Conservation (phyloP, 2,329 filamentous ascomycete species). For the Cryphonectria nitschkei region DNA sequence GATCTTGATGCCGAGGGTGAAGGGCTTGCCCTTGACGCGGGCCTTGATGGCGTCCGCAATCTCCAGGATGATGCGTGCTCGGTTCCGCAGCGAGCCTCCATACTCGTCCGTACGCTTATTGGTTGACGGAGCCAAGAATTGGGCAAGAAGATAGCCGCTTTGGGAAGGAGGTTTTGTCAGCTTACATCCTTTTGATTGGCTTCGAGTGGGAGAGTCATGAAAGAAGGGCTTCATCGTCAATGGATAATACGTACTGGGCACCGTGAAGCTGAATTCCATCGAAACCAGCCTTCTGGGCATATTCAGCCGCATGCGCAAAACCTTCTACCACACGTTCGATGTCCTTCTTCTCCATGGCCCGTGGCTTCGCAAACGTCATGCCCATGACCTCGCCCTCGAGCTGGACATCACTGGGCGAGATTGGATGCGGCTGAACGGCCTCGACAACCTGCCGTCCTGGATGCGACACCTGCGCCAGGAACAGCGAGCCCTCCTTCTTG, state of each 20-base stretch:
- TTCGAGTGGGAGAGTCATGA: too few relatives aligned
- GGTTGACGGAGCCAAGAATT: constrained; percentile 43
- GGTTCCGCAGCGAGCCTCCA: constrained; percentile 50
- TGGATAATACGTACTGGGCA: constrained; percentile 42
- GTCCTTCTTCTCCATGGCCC: constrained; percentile 53
- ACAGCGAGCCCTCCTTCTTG: constrained; percentile 62
- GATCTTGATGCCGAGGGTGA: constrained; percentile 60
- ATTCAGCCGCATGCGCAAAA: constrained; percentile 61
- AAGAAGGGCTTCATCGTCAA: too few relatives aligned
- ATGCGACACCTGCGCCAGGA: constrained; percentile 65
- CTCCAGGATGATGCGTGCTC: constrained; percentile 50
- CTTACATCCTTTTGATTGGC: neutral
- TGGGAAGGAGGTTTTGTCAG: neutral
- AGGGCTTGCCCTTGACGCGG: constrained; percentile 37
- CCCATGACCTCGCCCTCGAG: constrained; percentile 46
- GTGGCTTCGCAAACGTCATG: constrained; percentile 56
- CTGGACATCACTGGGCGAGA: constrained; percentile 46
- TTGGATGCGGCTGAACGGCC: constrained; percentile 40
- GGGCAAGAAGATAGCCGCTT: constrained; percentile 49
- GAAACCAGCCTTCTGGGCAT: constrained; percentile 60
- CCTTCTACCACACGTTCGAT: constrained; percentile 56
- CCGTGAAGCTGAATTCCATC: constrained; percentile 51
- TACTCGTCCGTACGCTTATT: constrained; percentile 44
- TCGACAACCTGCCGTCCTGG: constrained; percentile 58
- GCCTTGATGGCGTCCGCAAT: constrained; percentile 45